Base-by-base conservation (phyloP, 208 protist genomes). In the Trypanosomatidae sp. region DNA sequence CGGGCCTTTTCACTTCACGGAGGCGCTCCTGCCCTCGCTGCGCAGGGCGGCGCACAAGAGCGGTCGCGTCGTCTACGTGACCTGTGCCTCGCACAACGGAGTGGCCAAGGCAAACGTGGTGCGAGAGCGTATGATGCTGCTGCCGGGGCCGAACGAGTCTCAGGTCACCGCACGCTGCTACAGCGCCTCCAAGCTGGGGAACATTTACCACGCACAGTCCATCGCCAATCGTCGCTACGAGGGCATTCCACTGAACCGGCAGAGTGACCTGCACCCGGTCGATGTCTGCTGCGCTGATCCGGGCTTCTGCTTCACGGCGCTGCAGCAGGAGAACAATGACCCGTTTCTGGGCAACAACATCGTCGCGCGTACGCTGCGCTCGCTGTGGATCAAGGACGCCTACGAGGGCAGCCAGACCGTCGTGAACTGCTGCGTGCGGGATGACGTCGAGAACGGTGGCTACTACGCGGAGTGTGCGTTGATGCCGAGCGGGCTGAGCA, bases 51-150 rank as follows among this genome's bases (percentile, higher is more conserved):
- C 79, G 41, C 62, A 83, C 41, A 62, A 64, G 19, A 77, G 82
- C 56, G 90, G 87, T 3, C 90, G 90, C 39, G 46, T 95, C 41
- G 87, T 95, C n/a, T 92, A 95, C 67, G 90, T 95, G 1, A 91
- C 90, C 30, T 94, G 90, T 60, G 80, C 84, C 25, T 80, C 87
- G 9, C 90, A 94, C 80, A 91, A 92, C 55, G 90, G 90, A 6
- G 90, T 94, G 28, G 75, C 76, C 39, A 73, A 50, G 28, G 76
- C 62, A 12, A 86, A 92, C 56, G 78, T 94, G 41, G 87, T 94
- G 56, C 78, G 79, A 28, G 86, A 92, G 49, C 90, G 90, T 17
- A 85, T 92, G 87, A 65, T 74, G 78, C 66, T 91, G 68, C 76
- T 81, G 69, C 87, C 90, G 22, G 68, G 74, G 5, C 75, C 74